Conservation (phyloP, 2,329 filamentous ascomycete genomes). For the Claviceps arundinis region DNA sequence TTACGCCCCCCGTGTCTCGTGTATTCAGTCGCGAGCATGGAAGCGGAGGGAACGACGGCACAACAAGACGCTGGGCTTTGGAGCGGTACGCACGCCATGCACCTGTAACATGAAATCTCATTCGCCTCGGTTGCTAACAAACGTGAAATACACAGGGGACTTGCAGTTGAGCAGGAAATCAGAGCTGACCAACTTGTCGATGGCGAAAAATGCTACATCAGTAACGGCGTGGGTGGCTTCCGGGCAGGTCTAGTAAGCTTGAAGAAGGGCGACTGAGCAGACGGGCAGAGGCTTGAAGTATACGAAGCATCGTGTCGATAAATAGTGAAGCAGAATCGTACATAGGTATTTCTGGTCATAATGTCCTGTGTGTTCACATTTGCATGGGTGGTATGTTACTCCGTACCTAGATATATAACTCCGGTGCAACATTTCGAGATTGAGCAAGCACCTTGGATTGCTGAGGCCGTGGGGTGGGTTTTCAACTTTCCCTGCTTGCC, state of each 20-base stretch:
- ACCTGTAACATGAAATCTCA: neutral
- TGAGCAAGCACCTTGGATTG: too few species aligned
- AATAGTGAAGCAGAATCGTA: too few species aligned
- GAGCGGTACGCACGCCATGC: slow-evolving; percentile 34
- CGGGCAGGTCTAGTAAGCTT: slow-evolving; percentile 32
- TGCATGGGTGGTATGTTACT: too few species aligned
- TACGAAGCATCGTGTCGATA: neutral
- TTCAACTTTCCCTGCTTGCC: too few species aligned
- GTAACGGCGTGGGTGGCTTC: slow-evolving; percentile 78
- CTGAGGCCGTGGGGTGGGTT: too few species aligned
- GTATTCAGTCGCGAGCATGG: slow-evolving; percentile 24
- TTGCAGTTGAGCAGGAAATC: slow-evolving; percentile 55
- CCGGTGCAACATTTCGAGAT: too few species aligned
- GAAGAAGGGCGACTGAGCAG: neutral
- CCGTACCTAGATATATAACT: too few species aligned
- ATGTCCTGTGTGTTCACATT: too few species aligned
- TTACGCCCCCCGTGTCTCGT: slow-evolving; percentile 56
- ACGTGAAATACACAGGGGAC: slow-evolving; percentile 21
- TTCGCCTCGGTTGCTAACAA: neutral
- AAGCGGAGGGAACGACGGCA: slow-evolving; percentile 71
- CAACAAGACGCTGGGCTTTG: slow-evolving; percentile 72
- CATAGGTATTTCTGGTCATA: too few species aligned
- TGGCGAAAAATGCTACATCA: slow-evolving; percentile 76
- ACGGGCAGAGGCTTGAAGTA: neutral
- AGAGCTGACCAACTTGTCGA: slow-evolving; percentile 45